Percentiles rank a stretch among this genome's conserved stretches.
Evolutionary conservation across 768 basidiomycete species (phyloP).

Genomic region (Amanita molliuscula): DNA sequence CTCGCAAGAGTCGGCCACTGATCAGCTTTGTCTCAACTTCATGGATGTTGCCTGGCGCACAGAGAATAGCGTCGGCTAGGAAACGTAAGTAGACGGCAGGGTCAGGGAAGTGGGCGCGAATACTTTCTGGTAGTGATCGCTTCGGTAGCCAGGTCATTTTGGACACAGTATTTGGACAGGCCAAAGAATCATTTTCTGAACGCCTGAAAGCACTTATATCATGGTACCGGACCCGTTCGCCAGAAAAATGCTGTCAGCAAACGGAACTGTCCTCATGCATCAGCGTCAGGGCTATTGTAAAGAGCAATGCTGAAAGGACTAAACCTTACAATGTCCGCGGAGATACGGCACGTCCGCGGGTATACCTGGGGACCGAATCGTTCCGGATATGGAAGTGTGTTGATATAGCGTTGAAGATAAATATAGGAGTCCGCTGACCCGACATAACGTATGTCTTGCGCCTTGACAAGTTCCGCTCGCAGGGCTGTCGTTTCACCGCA

Average conservation of each 20-base stretch:
- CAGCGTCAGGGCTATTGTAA: conserved; percentile 25
- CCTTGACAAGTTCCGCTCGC: neutral
- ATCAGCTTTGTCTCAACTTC: conserved; percentile 34
- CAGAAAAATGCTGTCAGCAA: conserved; percentile 27
- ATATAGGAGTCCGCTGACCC: neutral
- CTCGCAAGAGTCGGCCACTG: conserved; percentile 32
- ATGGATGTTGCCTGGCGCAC: conserved; percentile 26
- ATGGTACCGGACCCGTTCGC: conserved; percentile 11
- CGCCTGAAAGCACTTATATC: conserved; percentile 4
- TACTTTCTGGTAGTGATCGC: conserved; percentile 13
- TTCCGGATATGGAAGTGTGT: neutral
- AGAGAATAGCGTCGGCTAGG: conserved; percentile 26
- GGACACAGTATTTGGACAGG: neutral
- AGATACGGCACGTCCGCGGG: conserved; percentile 15
- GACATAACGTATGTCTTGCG: conserved; percentile 1
- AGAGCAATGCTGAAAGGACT: conserved; percentile 24
- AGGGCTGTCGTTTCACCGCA: neutral
- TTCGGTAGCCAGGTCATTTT: conserved; percentile 9
- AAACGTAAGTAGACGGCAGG: neutral
- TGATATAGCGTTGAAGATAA: neutral
- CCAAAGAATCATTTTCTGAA: neutral
- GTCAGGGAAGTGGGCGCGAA: neutral
- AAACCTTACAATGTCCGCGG: conserved; percentile 19
- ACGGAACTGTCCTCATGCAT: conserved; percentile 26
- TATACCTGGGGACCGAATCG: conserved; percentile 2